Evolutionary conservation across 2,329 filamentous ascomycete species (phyloP).

Genomic region (Clonostachys sp.): DNA sequence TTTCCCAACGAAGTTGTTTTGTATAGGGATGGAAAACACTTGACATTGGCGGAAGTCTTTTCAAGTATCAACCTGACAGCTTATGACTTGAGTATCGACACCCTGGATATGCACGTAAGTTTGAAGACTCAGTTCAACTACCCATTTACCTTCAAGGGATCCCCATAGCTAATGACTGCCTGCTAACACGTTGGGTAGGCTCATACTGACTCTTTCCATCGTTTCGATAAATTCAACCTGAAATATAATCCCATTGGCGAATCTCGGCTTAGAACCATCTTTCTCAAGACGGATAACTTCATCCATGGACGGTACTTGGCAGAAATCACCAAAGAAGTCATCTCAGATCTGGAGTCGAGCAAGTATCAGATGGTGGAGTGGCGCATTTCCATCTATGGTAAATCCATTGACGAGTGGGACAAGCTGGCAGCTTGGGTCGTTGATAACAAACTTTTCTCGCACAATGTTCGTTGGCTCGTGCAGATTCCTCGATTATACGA

Average conservation of each 20-base stretch:
- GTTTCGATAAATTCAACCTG: slow-evolving; percentile 98
- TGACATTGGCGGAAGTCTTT: slow-evolving; percentile 91
- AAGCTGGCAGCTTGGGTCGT: slow-evolving; percentile 96
- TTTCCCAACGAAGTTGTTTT: slow-evolving; percentile 90
- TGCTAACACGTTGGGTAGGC: slow-evolving; percentile 45
- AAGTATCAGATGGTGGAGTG: slow-evolving; percentile 99
- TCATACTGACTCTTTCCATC: slow-evolving; percentile 96
- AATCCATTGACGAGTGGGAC: slow-evolving; percentile 91
- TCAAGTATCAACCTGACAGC: slow-evolving; percentile 96
- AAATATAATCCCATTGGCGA: slow-evolving; percentile 98
- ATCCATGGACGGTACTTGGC: slow-evolving; percentile 94
- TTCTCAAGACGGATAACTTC: slow-evolving; percentile 97
- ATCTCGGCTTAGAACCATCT: slow-evolving; percentile 93
- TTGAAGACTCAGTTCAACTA: background rate
- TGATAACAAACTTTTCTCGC: slow-evolving; percentile 96
- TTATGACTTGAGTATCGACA: slow-evolving; percentile 97
- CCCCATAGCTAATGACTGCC: background rate
- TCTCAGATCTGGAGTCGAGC: slow-evolving; percentile 93
- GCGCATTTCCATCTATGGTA: slow-evolving; percentile 96
- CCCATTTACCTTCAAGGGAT: background rate
- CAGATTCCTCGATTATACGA: slow-evolving; percentile 93
- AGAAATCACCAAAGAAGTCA: slow-evolving; percentile 97
- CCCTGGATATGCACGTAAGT: slow-evolving; percentile 94
- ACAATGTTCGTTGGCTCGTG: slow-evolving; percentile 95
- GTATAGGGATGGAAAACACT: slow-evolving; percentile 83